Percentiles rank a stretch among this genome's conserved stretches.
phyloP scores from a whole-genome alignment of 2,329 filamentous ascomycete species.

The Talaromyces amestolkiae region DNA sequence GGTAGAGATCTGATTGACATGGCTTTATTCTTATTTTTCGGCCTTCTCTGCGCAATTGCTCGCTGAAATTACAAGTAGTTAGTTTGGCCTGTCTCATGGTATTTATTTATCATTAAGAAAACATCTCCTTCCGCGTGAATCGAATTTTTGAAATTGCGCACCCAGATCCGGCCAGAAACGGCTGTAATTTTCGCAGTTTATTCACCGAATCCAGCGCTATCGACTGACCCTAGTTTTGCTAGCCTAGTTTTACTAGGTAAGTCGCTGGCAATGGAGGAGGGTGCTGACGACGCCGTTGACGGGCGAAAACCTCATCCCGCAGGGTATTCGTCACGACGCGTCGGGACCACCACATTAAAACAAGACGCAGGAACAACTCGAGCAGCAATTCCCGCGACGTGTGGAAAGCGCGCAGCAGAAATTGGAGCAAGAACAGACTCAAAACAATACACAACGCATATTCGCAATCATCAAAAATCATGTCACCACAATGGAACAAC shows the following conservation, averaged over 20 bases:
- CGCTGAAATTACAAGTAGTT: too few species aligned
- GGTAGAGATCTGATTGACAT: too few species aligned
- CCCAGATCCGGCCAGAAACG: neutral
- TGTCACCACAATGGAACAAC: neutral
- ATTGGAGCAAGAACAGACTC: too few species aligned
- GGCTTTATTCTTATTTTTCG: too few species aligned
- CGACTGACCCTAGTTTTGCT: neutral
- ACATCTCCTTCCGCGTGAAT: slow-evolving; percentile 6
- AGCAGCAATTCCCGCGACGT: neutral
- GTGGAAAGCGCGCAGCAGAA: too few species aligned
- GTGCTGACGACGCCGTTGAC: neutral
- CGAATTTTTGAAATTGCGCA: slow-evolving; percentile 12
- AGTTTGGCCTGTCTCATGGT: too few species aligned
- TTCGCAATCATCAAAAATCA: too few species aligned
- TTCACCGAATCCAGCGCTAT: neutral
- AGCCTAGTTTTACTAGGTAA: neutral
- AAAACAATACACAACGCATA: fast-evolving
- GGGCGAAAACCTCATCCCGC: slow-evolving; percentile 1
- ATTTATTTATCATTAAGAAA: too few species aligned
- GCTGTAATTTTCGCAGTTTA: slow-evolving; percentile 8
- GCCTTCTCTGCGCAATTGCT: too few species aligned
- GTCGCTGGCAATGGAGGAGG: neutral
- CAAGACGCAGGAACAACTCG: neutral
- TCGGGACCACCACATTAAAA: neutral
- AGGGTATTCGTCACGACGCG: neutral